A percentile compares a stretch with the other conserved stretches of the same genome.
These are phyloP conservation scores for Aspergillus sp. DNA, from an alignment of 2,329 filamentous ascomycete genomes.

Conservation along the genomic window DNA sequence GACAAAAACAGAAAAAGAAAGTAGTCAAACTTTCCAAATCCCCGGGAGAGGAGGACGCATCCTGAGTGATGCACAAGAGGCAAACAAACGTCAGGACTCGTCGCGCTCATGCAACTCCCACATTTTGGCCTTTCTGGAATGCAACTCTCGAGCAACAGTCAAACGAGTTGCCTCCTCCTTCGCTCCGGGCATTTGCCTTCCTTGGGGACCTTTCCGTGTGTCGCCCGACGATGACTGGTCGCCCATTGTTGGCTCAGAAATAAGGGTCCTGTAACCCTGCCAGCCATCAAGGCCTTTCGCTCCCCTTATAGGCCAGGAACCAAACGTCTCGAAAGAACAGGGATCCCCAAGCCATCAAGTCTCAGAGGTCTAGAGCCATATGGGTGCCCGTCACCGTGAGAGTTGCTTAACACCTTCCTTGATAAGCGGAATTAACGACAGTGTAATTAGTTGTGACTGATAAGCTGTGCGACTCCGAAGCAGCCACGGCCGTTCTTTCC, in stretches of 20 bases:
- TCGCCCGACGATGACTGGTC: background rate
- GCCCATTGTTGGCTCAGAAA: background rate
- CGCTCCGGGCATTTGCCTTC: background rate
- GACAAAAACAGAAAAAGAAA: background rate
- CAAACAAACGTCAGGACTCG: constrained; percentile 6
- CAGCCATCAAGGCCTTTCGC: background rate
- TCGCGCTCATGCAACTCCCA: background rate
- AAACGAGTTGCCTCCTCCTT: background rate
- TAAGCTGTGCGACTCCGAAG: background rate
- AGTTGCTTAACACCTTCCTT: background rate
- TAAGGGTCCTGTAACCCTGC: constrained; percentile 1
- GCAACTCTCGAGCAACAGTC: background rate
- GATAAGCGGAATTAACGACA: background rate
- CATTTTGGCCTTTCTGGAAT: constrained; percentile 2
- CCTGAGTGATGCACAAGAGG: background rate
- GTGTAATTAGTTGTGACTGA: background rate
- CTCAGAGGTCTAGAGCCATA: background rate
- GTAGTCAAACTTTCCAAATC: background rate
- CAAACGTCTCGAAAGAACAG: background rate
- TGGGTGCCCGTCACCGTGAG: background rate
- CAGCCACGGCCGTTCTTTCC: background rate
- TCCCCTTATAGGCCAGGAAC: constrained; percentile 1
- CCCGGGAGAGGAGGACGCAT: background rate
- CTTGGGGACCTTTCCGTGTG: background rate
- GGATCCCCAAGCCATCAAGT: background rate